phyloP scores from a whole-genome alignment of 2,329 filamentous ascomycete species.

The Teratosphaeria viscida region DNA sequence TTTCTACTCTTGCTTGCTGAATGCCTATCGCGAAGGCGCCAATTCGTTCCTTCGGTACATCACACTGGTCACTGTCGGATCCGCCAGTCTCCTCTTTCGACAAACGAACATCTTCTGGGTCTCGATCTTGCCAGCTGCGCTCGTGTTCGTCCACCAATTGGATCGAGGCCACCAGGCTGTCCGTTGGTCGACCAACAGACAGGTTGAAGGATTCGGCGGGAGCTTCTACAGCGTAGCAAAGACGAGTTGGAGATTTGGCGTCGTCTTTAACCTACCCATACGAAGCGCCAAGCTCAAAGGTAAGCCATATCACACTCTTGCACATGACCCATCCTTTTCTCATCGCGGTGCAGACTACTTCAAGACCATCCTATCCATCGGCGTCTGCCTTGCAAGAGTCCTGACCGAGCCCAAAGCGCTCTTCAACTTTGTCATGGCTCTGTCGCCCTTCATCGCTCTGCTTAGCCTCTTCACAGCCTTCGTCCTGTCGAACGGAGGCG shows the following conservation, averaged over 20 bases:
- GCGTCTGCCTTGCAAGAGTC: conserved; percentile 43
- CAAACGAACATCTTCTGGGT: conserved; percentile 99
- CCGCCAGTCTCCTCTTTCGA: conserved; percentile 62
- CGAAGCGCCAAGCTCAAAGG: conserved; percentile 40
- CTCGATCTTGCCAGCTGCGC: conserved; percentile 59
- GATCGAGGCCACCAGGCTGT: conserved; percentile 41
- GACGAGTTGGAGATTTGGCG: conserved; percentile 29
- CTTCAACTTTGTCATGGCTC: conserved; percentile 7
- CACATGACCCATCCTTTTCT: background rate
- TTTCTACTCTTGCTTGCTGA: conserved; percentile 48
- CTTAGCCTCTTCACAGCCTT: conserved; percentile 62
- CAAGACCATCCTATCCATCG: conserved; percentile 52
- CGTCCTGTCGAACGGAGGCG: conserved; percentile 77
- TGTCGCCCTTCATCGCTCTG: conserved; percentile 47
- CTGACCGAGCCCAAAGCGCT: conserved; percentile 20
- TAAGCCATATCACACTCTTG: conserved; percentile 17
- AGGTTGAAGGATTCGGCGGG: conserved; percentile 22
- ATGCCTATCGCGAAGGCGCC: conserved; percentile 19
- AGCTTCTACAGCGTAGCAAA: conserved; percentile 16
- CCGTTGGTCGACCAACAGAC: conserved; percentile 21
- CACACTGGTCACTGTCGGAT: conserved; percentile 43
- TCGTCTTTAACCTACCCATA: conserved; percentile 42
- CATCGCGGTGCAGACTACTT: conserved; percentile 31
- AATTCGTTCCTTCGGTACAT: conserved; percentile 9
- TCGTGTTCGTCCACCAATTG: conserved; percentile 37